Evolutionary conservation across 768 basidiomycete genomes (phyloP), one percentile per base, ranked within the genome.

Genomic region (Termitomyces sp.): DNA sequence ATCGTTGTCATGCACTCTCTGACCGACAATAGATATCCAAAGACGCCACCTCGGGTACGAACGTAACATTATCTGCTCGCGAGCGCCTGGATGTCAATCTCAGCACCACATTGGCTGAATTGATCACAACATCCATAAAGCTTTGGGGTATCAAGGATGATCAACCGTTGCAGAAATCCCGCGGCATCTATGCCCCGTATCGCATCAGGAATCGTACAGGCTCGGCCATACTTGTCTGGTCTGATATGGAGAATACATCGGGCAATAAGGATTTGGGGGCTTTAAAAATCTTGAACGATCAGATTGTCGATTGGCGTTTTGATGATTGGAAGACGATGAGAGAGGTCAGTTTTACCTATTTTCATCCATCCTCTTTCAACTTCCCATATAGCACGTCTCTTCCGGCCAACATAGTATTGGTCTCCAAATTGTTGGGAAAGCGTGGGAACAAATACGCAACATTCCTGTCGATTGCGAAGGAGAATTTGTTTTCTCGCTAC

Each of bases 381-480:
- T 30, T 14, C 57, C 40, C 22, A 24, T 63, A 22, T 60, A 87
- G 85, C 83, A 87, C 61, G 79, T 87, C 45, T 73, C 79, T 9
- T 81, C 85, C 10, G 85, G 85, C 35, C 89, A 94, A 71, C 94
- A 98, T 67, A 87, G 81, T 60, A 85, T 99, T 20, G 88, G 89
- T 5, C 70, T 98, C n/a, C 87, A 88, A 60, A 83, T 98, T 63
- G 76, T 88, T 35, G 90, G 87, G 54, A 92, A 90, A 66, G 73
- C 85, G 16, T 98, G 96, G 96, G 95, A 98, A 63, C 83, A 88
- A 54, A 71, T 98, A 24, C 83, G 88, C 49, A 84, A 88, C 52
- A 85, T 99, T 56, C 93, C 93, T 2, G 96, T 98, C 16, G 94
- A 98, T 65, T 79, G 85, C 41, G 97, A 98, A 72, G 96, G 97